Evolutionary conservation across 805 yeast species (phyloP).

Genomic region (Ogataea siamensis): DNA sequence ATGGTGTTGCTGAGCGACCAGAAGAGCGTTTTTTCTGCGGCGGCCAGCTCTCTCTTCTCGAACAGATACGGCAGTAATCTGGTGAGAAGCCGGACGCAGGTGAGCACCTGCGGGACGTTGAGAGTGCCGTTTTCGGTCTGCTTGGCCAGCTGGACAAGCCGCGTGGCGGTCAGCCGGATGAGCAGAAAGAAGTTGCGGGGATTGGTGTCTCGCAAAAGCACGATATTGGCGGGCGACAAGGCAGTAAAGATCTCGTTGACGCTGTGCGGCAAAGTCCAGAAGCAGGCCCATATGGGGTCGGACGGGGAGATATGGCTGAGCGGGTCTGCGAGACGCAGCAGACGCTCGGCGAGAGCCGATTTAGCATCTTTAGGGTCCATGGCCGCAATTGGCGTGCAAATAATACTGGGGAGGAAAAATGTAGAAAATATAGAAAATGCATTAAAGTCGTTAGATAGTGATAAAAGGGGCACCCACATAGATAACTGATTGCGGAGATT

Average conservation of each 20-base stretch:
- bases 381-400: slow-evolving; percentile 3
- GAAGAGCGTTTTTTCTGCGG: slow-evolving; percentile 38
- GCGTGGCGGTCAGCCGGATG: slow-evolving; percentile 39
- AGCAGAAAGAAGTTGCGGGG: slow-evolving; percentile 55
- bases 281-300: slow-evolving; percentile 42
- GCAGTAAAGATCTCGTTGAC: slow-evolving; percentile 58
- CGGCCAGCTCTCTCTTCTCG: slow-evolving; percentile 45
- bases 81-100: slow-evolving; percentile 63
- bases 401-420: not conserved
- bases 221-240: slow-evolving; percentile 56
- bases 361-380: slow-evolving; percentile 82
- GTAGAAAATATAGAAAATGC: slow-evolving; percentile 2
- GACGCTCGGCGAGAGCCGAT: slow-evolving; percentile 56
- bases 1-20: slow-evolving; percentile 38
- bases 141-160: slow-evolving; percentile 30
- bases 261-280: slow-evolving; percentile 48
- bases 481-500: not conserved
- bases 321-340: slow-evolving; percentile 54
- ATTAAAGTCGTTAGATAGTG: slow-evolving; percentile 2
- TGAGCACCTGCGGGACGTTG: slow-evolving; percentile 43
- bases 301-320: slow-evolving; percentile 34
- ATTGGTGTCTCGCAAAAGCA: slow-evolving; percentile 57
- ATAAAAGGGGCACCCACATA: not conserved
- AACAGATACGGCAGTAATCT: slow-evolving; percentile 64
- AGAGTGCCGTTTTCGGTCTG: slow-evolving; percentile 23